These are phyloP conservation scores for Coniochaeta prunicola DNA, from an alignment of 2,329 filamentous ascomycete genomes.

Conservation along the genomic window DNA sequence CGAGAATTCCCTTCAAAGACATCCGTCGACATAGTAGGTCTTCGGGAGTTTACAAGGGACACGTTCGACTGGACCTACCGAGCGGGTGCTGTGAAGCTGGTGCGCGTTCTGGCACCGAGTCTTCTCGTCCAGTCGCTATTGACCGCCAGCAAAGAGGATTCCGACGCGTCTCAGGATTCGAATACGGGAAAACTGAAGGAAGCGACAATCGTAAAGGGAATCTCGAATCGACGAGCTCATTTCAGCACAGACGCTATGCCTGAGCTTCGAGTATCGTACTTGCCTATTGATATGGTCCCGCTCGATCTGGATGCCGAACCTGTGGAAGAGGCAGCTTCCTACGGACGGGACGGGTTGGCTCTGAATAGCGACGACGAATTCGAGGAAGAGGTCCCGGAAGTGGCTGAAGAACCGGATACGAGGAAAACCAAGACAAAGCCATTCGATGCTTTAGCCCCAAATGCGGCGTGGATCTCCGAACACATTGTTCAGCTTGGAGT, in stretches of 20 bases:
- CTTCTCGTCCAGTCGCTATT: constrained; percentile 58
- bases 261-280: constrained; percentile 73
- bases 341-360: constrained; percentile 46
- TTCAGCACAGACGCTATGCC: constrained; percentile 65
- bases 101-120: constrained; percentile 70
- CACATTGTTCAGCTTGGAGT: constrained; percentile 56
- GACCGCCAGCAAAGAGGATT: constrained; percentile 13
- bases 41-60: constrained; percentile 69
- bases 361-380: constrained; percentile 62
- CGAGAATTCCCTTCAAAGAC: constrained; percentile 52
- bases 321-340: constrained; percentile 45
- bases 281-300: constrained; percentile 68
- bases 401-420: constrained; percentile 8
- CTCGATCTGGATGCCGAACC: constrained; percentile 69
- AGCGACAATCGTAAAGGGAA: constrained; percentile 50
- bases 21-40: constrained; percentile 54
- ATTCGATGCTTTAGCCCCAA: constrained; percentile 60
- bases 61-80: constrained; percentile 82
- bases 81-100: constrained; percentile 75
- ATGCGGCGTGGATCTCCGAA: constrained; percentile 64
- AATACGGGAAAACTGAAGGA: constrained; percentile 36
- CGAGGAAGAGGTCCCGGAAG: constrained; percentile 24
- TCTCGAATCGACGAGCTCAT: constrained; percentile 63
- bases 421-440: constrained; percentile 23
- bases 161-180: constrained; percentile 15